phyloP scores from a whole-genome alignment of 2,329 filamentous ascomycete genomes.

The Fusarium liriodendri region DNA sequence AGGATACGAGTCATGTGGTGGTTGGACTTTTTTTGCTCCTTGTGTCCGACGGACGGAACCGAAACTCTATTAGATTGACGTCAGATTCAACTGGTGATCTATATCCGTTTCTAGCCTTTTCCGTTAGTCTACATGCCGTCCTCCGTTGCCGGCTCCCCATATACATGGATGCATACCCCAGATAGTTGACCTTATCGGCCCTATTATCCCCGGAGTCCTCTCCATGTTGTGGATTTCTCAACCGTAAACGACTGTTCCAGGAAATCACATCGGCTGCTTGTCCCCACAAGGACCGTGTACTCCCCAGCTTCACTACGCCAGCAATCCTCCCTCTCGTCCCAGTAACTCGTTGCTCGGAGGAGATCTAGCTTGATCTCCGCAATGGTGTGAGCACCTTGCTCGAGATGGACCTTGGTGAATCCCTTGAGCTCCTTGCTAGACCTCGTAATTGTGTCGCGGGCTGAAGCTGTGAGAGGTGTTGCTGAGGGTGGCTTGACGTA shows the following conservation, averaged over 20 bases:
- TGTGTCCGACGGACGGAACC: neutral
- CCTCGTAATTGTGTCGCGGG: conserved; percentile 43
- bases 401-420: conserved; percentile 55
- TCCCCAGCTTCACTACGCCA: conserved; percentile 53
- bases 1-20: neutral
- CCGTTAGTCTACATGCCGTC: neutral
- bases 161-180: neutral
- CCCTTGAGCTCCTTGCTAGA: conserved; percentile 57
- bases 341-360: conserved; percentile 43
- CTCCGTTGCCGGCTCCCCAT: neutral
- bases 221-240: conserved; percentile 26
- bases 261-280: conserved; percentile 42
- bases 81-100: neutral
- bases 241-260: conserved; percentile 26
- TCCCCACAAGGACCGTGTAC: conserved; percentile 53
- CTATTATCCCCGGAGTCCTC: conserved; percentile 15
- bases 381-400: conserved; percentile 48
- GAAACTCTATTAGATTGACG: neutral
- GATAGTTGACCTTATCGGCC: neutral
- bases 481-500: conserved; percentile 40
- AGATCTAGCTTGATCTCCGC: conserved; percentile 47
- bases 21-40: neutral
- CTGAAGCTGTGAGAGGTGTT: conserved; percentile 26
- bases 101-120: neutral
- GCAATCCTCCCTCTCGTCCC: conserved; percentile 52